Conservation (phyloP, 768 basidiomycete genomes). For the Pulveroboletus sp. region DNA sequence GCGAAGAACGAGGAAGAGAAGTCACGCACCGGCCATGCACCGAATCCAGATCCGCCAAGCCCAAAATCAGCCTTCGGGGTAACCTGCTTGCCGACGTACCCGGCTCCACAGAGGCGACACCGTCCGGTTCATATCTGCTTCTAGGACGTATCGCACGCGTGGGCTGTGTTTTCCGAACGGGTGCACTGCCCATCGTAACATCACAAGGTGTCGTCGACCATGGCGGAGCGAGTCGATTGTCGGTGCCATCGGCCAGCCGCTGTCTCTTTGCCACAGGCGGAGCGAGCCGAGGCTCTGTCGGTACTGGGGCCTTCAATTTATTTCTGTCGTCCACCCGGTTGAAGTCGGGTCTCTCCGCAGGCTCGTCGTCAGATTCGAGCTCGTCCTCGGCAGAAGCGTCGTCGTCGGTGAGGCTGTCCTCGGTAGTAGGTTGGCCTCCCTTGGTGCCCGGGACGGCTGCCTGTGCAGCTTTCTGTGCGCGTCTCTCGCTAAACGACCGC, state of each 20-base stretch:
- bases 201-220: constrained; percentile 22
- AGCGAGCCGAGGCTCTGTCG: constrained; percentile 16
- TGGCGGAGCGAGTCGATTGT: constrained; percentile 20
- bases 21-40: constrained; percentile 53
- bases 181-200: background rate
- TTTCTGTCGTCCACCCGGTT: constrained; percentile 22
- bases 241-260: constrained; percentile 13
- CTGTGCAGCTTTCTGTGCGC: constrained; percentile 52
- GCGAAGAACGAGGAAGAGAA: background rate
- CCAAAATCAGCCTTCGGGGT: constrained; percentile 24
- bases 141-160: constrained; percentile 27
- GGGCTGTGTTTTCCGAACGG: constrained; percentile 20
- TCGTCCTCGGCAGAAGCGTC: constrained; percentile 32
- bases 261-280: constrained; percentile 23
- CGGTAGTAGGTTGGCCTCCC: constrained; percentile 21
- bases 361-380: constrained; percentile 35
- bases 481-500: constrained; percentile 44
- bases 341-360: constrained; percentile 19
- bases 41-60: constrained; percentile 57
- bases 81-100: constrained; percentile 17
- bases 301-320: constrained; percentile 20
- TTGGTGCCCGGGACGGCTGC: constrained; percentile 43
- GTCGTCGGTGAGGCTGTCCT: constrained; percentile 30
- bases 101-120: constrained; percentile 12
- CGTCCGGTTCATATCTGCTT: constrained; percentile 22